phyloP scores from a whole-genome alignment of 257 asterid genomes.

The Verbena officinalis region DNA sequence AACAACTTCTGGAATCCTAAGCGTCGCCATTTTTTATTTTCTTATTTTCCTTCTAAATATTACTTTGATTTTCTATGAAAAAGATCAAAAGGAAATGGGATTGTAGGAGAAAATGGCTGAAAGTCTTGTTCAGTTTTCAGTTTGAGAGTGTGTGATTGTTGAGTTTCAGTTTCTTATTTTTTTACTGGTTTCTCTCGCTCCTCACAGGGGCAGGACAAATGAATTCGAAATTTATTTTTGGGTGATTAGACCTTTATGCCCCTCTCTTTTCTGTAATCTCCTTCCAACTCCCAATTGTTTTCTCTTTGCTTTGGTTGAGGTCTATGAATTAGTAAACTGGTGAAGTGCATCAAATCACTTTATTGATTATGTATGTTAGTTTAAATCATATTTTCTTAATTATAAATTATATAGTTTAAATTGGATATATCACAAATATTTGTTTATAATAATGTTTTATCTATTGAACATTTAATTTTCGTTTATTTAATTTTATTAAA shows the following conservation, averaged over 20 bases:
- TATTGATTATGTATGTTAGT: too few species aligned
- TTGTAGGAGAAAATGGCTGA: conserved; percentile 20
- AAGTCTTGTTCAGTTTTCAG: background rate
- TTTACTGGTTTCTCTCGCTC: background rate
- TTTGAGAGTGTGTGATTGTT: background rate
- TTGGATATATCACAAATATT: too few species aligned
- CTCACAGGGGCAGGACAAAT: background rate
- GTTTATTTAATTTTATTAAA: too few species aligned
- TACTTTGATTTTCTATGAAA: background rate
- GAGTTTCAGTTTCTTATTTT: conserved; percentile 4
- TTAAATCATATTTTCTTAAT: too few species aligned
- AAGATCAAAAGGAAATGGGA: background rate
- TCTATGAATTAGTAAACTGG: too few species aligned
- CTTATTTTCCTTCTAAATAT: background rate
- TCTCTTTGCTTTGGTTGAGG: background rate
- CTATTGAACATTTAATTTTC: too few species aligned
- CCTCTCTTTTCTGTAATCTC: conserved; percentile 10
- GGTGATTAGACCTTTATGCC: conserved; percentile 34
- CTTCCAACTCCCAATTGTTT: background rate
- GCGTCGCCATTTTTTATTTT: conserved; percentile 52
- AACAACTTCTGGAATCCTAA: conserved; percentile 51
- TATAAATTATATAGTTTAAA: too few species aligned
- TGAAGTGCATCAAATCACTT: too few species aligned
- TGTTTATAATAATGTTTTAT: too few species aligned
- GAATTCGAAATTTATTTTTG: background rate